A percentile compares a stretch with the other conserved stretches of the same genome.
Evolutionary conservation across 805 yeast species (phyloP).

Genomic region (Cyberlindnera euphorbiae): DNA sequence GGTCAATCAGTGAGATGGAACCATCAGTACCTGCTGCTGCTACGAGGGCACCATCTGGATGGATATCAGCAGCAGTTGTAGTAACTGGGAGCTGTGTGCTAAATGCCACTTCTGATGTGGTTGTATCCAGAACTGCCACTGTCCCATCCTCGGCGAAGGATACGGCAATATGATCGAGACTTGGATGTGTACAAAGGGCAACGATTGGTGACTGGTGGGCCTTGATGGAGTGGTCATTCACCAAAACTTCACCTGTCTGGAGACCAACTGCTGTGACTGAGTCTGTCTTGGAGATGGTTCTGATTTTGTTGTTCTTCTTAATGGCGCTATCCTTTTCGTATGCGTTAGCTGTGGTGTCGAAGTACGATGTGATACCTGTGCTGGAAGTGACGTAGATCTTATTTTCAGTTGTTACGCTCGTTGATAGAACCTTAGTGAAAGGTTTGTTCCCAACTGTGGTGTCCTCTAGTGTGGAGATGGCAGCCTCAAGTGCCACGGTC

Average conservation of each 20-base stretch:
- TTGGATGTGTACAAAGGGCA: conserved; percentile 32
- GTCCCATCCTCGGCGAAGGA: conserved; percentile 26
- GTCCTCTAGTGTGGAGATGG: conserved; percentile 5
- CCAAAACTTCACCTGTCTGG: conserved; percentile 13
- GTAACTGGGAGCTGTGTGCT: conserved; percentile 4
- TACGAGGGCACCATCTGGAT: conserved; percentile 44
- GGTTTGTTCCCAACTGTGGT: conserved; percentile 11
- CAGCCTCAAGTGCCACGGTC: conserved; percentile 12
- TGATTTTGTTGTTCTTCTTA: conserved; percentile 12
- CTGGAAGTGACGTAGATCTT: conserved; percentile 15
- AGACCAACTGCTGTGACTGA: conserved; percentile 12
- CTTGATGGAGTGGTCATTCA: conserved; percentile 9
- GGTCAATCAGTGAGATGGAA: conserved; percentile 29
- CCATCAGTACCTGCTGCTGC: conserved; percentile 31
- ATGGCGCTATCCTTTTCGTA: conserved; percentile 13
- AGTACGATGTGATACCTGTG: conserved; percentile 16
- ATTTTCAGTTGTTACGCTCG: conserved; percentile 1
- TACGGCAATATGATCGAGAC: conserved; percentile 26
- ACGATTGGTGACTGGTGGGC: conserved; percentile 14
- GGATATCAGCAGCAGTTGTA: conserved; percentile 26
- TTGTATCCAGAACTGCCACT: conserved; percentile 22
- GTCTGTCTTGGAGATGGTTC: conserved; percentile 7
- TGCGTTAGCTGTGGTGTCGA: conserved; percentile 5
- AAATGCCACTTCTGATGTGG: not conserved
- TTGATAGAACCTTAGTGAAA: conserved; percentile 12